These are phyloP conservation scores for Quercus ilex DNA, from an alignment of 306 rosid species.

Conservation along the genomic window DNA sequence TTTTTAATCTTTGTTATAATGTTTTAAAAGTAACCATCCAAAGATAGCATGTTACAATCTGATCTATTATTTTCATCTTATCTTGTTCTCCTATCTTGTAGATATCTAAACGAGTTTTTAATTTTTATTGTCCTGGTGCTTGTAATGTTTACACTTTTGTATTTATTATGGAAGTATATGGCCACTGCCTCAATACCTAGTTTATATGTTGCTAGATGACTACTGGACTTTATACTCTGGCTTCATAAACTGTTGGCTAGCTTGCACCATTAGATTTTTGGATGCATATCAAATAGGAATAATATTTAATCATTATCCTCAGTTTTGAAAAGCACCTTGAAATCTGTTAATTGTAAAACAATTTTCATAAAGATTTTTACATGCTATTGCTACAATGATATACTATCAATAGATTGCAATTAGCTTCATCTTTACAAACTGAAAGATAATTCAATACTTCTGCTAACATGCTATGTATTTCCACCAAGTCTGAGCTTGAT, in stretches of 20 bases:
- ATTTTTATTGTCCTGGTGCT: not conserved
- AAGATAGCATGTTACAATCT: not conserved
- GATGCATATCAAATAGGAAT: not conserved
- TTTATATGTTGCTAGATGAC: not conserved
- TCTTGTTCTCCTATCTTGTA: not conserved
- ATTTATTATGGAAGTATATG: not conserved
- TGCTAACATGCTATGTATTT: not conserved
- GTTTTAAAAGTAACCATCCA: not conserved
- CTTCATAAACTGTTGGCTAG: not conserved
- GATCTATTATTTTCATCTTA: not conserved
- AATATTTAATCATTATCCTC: not conserved
- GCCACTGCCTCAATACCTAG: not conserved
- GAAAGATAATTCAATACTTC: not conserved
- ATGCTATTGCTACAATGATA: not conserved
- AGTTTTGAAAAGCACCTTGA: not conserved
- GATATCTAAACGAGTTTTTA: not conserved
- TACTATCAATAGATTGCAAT: not conserved
- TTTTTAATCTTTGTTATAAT: not conserved
- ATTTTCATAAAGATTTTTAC: not conserved
- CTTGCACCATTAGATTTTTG: not conserved
- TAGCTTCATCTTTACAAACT: not conserved
- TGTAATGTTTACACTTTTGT: not conserved
- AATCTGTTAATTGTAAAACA: not conserved
- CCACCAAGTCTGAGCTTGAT: not conserved
- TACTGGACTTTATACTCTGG: not conserved